phyloP scores from a whole-genome alignment of 805 yeast species.

The Ascoidea tarda region DNA sequence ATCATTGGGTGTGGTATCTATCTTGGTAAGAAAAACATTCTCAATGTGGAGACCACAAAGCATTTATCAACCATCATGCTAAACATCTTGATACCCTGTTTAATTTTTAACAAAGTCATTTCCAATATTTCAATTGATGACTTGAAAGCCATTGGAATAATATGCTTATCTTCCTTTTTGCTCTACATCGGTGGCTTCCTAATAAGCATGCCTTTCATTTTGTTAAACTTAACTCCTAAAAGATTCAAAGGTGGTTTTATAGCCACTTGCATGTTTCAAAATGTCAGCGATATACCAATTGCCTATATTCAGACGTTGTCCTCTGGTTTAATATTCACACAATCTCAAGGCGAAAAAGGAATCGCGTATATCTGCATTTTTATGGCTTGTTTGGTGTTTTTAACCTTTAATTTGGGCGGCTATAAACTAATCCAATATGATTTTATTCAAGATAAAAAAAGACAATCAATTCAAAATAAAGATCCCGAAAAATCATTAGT shows the following conservation, averaged over 20 bases:
- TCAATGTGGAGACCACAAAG: constrained; percentile 52
- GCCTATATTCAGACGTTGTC: constrained; percentile 34
- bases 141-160: constrained; percentile 55
- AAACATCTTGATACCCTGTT: constrained; percentile 56
- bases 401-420: constrained; percentile 28
- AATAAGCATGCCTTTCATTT: constrained; percentile 1
- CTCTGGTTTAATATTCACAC: constrained; percentile 18
- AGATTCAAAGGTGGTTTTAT: constrained; percentile 34
- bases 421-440: constrained; percentile 26
- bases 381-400: constrained; percentile 25
- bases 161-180: constrained; percentile 27
- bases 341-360: constrained; percentile 27
- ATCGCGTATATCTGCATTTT: constrained; percentile 36
- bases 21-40: constrained; percentile 46
- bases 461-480: too few species aligned
- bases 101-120: constrained; percentile 62
- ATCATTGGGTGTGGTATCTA: constrained; percentile 53
- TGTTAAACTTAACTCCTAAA: constrained; percentile 20
- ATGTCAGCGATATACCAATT: constrained; percentile 38
- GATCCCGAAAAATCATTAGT: too few species aligned
- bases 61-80: constrained; percentile 59
- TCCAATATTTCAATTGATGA: constrained; percentile 50
- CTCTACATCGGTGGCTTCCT: background rate
- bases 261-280: constrained; percentile 34
- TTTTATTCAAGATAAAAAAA: constrained; percentile 11